Conservation (phyloP, 2,329 filamentous ascomycete genomes). For the Aspergillus japonicus region DNA sequence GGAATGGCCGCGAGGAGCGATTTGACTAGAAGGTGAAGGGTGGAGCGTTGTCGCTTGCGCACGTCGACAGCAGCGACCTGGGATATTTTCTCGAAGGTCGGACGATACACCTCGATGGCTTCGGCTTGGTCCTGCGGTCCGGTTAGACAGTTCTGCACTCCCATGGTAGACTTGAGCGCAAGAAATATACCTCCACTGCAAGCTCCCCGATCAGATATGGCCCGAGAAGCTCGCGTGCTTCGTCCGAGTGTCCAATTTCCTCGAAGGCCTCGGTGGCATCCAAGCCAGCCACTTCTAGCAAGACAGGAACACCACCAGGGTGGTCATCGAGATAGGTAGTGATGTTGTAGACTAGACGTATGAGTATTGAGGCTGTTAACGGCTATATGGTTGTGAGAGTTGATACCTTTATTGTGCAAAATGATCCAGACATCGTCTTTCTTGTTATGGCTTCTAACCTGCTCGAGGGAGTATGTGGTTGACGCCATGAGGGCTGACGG, state of each 20-base stretch:
- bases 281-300: constrained; percentile 40
- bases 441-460: constrained; percentile 50
- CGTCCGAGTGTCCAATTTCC: constrained; percentile 46
- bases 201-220: constrained; percentile 34
- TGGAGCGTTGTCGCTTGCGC: constrained; percentile 11
- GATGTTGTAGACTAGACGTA: constrained; percentile 38
- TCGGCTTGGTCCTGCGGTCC: constrained; percentile 19
- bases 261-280: constrained; percentile 44
- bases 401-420: constrained; percentile 53
- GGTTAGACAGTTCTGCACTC: no score
- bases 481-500: no score
- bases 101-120: constrained; percentile 20
- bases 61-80: constrained; percentile 20
- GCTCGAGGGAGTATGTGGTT: constrained; percentile 17
- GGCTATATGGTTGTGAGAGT: neutral
- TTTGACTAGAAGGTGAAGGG: neutral
- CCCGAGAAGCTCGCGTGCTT: constrained; percentile 41
- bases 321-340: constrained; percentile 59
- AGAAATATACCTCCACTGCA: constrained; percentile 16
- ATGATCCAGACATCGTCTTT: constrained; percentile 54
- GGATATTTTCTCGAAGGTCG: constrained; percentile 21
- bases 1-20: no score
- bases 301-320: constrained; percentile 46
- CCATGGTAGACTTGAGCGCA: no score
- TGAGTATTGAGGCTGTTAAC: no score